Percentiles rank a stretch among this genome's conserved stretches.
Conservation (phyloP, 2,329 filamentous ascomycete species). For the Balansia obtecta region DNA sequence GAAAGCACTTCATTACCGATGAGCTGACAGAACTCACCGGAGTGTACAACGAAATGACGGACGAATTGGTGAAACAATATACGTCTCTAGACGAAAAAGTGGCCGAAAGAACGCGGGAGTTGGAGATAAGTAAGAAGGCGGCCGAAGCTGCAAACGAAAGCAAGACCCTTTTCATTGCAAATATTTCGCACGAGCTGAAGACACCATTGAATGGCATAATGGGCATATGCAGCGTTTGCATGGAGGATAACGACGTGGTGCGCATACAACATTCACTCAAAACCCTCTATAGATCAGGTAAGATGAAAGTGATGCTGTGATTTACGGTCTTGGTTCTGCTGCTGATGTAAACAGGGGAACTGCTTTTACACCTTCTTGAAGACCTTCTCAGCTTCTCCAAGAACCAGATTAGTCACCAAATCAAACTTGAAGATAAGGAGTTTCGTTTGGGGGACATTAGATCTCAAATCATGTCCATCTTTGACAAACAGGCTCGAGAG, state of each 20-base stretch:
- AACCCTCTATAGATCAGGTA: conserved; percentile 58
- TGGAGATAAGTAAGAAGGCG: conserved; percentile 82
- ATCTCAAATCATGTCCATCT: conserved; percentile 73
- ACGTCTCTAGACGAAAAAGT: conserved; percentile 75
- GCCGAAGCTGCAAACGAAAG: conserved; percentile 93
- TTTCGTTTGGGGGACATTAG: conserved; percentile 76
- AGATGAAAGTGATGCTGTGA: background rate
- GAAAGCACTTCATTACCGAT: conserved; percentile 66
- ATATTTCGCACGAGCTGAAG: conserved; percentile 79
- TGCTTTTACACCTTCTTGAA: conserved; percentile 74
- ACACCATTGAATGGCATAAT: conserved; percentile 93
- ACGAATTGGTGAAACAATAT: conserved; percentile 81
- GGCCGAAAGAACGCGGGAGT: conserved; percentile 65
- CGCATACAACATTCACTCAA: conserved; percentile 74
- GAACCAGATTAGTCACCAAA: conserved; percentile 80
- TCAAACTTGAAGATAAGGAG: conserved; percentile 72
- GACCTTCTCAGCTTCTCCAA: conserved; percentile 89
- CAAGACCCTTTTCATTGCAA: conserved; percentile 95
- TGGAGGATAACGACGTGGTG: conserved; percentile 73
- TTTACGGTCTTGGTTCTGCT: too few species aligned
- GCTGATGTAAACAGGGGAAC: conserved; percentile 36
- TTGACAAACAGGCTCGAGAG: conserved; percentile 80
- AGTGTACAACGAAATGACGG: conserved; percentile 90
- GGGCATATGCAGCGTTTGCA: conserved; percentile 85
- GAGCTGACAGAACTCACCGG: conserved; percentile 72